Base-by-base conservation (phyloP, 2,329 filamentous ascomycete genomes). In the Colletotrichum kahawae region DNA sequence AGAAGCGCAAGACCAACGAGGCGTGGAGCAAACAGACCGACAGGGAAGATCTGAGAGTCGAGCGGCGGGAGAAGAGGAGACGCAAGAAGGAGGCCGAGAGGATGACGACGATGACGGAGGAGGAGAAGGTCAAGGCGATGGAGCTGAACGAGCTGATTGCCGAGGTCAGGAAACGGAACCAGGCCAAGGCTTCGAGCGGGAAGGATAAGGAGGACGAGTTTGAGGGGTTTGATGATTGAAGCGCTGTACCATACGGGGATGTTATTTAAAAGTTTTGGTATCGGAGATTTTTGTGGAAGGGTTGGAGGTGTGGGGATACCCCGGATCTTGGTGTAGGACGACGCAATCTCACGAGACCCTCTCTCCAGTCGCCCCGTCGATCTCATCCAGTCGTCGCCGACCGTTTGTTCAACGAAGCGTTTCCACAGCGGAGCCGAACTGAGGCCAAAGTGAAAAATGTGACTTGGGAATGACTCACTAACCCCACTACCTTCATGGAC, bases 11-110 rank as follows among this genome's bases (percentile, higher is more conserved):
- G 82, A 87, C 91, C 83, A 89, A 93, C 79, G 88, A 92, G 80
- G 91, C 94, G 1, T 96, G 94, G 93, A 96, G 93, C 82, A 90
- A 88, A 72, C 94, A 94, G 82, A 86, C 89, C 27, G 93, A 94
- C 77, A 87, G 89, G 79, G 93, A 93, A 79, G 92, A 92, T 29
- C 86, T 90, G 74, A 91, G 92, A 67, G 87, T 88, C 64, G 88
- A 88, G 78, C 88, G 92, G 74, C 87, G 92, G 70, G 93, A 94
- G 78, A 93, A 92, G 86, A 91, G 91, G 80, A 88, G 88, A 76
- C 88, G 90, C 79, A 91, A 89, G 82, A 88, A 90, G 75, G 93
- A 95, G 77, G 90, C 91, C 12, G 91, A 93, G 82, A 87, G 87
- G 77, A 85, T 88, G 80, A 89, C 90, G 34, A 89, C 87, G 74